Base-by-base conservation (phyloP, 2,329 filamentous ascomycete species). In the Aphanoascus verrucosus region DNA sequence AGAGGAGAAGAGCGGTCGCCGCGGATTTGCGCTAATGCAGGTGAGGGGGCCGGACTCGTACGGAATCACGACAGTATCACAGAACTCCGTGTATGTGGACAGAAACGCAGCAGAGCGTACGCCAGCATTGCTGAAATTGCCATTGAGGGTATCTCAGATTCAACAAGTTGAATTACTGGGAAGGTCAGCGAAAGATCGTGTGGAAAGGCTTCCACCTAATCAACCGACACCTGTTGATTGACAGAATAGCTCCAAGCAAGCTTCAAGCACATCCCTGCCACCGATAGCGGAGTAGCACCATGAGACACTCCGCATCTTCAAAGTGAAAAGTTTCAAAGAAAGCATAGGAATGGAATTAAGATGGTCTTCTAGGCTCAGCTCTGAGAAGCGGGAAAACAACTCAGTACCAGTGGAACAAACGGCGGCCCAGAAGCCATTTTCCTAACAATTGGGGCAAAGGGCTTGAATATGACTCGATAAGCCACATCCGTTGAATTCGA, bases 21-120 rank as follows among this genome's bases (percentile, higher is more conserved):
- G 32, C 19, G 20, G 31, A 46, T 40, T 45, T 46, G 43, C 50
- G 50, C 50, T 52, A 52, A 52, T 52, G 50, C 50, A 52, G 31
- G 35, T 45, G 41, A 46, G 40, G 41, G 43, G 50, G 28, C 40
- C 23, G 49, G 40, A 51, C 28, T 40, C 40, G n/a, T 15, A 34
- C 34, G 42, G 50, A 41, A 52, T 52, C 50, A 46, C 50, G 37
- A 45, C 45, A 32, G 17, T 34, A 52, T 45, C 49, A 52, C 28
- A 44, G 37, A 15, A 37, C 43, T 15, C 43, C 12, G 42, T 28
- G 48, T 32, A 17, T n/a, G 17, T 9, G 38, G 7, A 32, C 32
- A 34, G 4, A 34, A 14, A 20, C 20, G n/a, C 23, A 32, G 23
- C 14, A 20, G 19, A 50, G 17, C 4, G 34, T 42, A 35, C 15